A percentile compares a stretch with the other conserved stretches of the same genome.
Evolutionary conservation across 345 rosid species (phyloP).

Genomic region (Stellera chamaejasme): DNA sequence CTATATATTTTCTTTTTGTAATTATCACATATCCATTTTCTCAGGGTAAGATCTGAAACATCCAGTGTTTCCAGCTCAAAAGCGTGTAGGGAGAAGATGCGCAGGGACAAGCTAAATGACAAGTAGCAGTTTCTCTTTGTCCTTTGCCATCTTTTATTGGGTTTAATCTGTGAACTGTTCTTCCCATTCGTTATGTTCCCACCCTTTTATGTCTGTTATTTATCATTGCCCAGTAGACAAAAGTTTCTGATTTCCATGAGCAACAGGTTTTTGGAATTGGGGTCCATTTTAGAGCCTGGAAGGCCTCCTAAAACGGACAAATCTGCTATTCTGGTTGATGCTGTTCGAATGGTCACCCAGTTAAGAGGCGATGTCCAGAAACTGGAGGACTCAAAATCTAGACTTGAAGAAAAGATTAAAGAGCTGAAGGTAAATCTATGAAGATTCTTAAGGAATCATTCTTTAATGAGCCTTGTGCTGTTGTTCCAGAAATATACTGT

Average conservation of each 20-base stretch:
- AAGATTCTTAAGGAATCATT: background rate
- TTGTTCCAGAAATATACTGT: no score
- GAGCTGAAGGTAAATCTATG: slow-evolving; percentile 50
- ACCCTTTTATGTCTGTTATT: background rate
- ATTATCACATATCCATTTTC: background rate
- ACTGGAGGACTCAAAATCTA: slow-evolving; percentile 77
- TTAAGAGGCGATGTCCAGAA: slow-evolving; percentile 69
- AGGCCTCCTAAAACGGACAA: slow-evolving; percentile 91
- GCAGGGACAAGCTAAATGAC: slow-evolving; percentile 91
- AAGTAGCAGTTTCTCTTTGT: slow-evolving; percentile 36
- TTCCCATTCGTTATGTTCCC: background rate
- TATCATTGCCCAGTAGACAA: background rate
- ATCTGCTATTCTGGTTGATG: slow-evolving; percentile 77
- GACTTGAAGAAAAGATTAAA: slow-evolving; percentile 78
- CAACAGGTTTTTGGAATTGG: slow-evolving; percentile 81
- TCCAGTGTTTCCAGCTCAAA: slow-evolving; percentile 73
- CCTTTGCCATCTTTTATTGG: background rate
- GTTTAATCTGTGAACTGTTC: background rate
- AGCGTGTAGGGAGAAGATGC: slow-evolving; percentile 97
- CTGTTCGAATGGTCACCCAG: slow-evolving; percentile 74
- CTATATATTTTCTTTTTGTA: background rate
- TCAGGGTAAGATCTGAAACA: slow-evolving; percentile 49
- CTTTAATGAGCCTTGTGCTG: no score
- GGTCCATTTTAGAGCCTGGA: slow-evolving; percentile 76
- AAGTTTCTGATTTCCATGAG: slow-evolving; percentile 9